These are phyloP conservation scores for Penicillium sp. DNA, from an alignment of 2,329 filamentous ascomycete genomes.

Conservation along the genomic window DNA sequence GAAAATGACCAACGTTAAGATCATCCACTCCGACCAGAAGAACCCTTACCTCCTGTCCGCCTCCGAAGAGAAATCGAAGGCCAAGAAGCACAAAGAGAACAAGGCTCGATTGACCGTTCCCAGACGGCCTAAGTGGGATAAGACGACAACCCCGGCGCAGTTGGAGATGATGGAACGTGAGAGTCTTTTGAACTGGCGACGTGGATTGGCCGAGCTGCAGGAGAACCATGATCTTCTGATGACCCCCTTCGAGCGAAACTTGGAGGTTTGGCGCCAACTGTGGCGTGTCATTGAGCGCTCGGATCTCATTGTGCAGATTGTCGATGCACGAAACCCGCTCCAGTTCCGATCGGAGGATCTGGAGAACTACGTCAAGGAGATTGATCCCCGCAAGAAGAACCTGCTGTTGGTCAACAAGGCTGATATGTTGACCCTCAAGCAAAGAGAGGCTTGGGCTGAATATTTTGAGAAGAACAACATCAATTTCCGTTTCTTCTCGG, in stretches of 20 bases:
- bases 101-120: conserved; percentile 82
- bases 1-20: conserved; percentile 99
- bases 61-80: conserved; percentile 76
- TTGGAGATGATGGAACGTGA: conserved; percentile 80
- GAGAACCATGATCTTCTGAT: conserved; percentile 93
- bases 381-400: conserved; percentile 86
- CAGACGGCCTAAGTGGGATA: conserved; percentile 85
- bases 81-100: conserved; percentile 83
- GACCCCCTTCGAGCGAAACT: conserved; percentile 96
- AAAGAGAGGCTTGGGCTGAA: conserved; percentile 81
- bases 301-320: conserved; percentile 95
- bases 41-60: conserved; percentile 91
- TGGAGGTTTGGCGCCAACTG: conserved; percentile 96
- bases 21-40: conserved; percentile 94
- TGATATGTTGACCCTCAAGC: conserved; percentile 93
- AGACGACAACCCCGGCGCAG: conserved; percentile 79
- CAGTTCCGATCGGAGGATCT: conserved; percentile 94
- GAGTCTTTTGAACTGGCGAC: conserved; percentile 82
- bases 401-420: conserved; percentile 96
- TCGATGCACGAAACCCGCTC: conserved; percentile 92
- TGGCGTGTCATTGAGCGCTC: conserved; percentile 98
- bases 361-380: conserved; percentile 91
- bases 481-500: conserved; percentile 95
- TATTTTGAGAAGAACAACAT: conserved; percentile 82
- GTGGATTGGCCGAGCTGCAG: conserved; percentile 88